phyloP scores from a whole-genome alignment of 495 filamentous ascomycete species.

The Paragyromitra xinjiangensis region DNA sequence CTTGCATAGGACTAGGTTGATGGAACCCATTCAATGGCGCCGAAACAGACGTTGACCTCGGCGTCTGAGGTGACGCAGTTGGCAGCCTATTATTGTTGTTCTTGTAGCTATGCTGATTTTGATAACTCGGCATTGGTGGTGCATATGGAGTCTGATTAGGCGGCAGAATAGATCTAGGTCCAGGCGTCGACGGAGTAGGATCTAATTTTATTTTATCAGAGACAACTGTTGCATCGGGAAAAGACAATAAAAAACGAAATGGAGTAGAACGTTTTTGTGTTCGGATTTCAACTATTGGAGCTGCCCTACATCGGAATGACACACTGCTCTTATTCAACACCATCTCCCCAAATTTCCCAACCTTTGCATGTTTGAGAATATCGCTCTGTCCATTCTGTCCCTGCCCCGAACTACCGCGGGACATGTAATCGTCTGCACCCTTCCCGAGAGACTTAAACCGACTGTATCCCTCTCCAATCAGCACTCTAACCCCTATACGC shows the following conservation, averaged over 20 bases:
- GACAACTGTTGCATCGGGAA: neutral
- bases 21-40: constrained; percentile 45
- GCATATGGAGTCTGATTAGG: constrained; percentile 29
- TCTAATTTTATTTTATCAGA: constrained; percentile 25
- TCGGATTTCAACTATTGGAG: constrained; percentile 40
- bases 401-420: constrained; percentile 4
- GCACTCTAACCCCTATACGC: neutral
- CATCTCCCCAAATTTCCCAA: constrained; percentile 58
- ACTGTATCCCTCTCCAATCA: constrained; percentile 33
- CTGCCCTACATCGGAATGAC: constrained; percentile 53
- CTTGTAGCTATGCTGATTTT: constrained; percentile 39
- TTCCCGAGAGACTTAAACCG: constrained; percentile 54
- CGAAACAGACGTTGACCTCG: neutral
- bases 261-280: constrained; percentile 38
- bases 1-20: constrained; percentile 26
- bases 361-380: constrained; percentile 48
- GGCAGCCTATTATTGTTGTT: constrained; percentile 16
- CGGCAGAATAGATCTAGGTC: constrained; percentile 14
- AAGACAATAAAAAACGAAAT: neutral
- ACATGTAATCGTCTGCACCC: constrained; percentile 4
- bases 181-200: constrained; percentile 40
- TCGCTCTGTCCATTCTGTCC: constrained; percentile 38
- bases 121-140: constrained; percentile 35
- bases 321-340: constrained; percentile 54
- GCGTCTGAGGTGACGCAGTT: constrained; percentile 8